Evolutionary conservation across 257 asterid species (phyloP).

Genomic region (Primulina eburnea): DNA sequence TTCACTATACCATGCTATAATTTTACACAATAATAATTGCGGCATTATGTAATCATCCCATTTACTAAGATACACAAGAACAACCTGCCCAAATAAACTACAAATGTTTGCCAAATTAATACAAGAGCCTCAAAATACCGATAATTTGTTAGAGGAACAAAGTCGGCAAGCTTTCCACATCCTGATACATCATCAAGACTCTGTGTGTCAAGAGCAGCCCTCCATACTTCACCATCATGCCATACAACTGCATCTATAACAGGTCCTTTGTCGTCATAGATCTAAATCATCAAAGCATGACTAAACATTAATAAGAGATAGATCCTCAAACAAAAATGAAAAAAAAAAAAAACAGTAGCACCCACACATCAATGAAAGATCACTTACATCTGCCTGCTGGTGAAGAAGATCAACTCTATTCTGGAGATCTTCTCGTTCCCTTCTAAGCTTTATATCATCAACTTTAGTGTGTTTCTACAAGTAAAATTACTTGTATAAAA

Average conservation of each 20-base stretch:
- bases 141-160: conserved; percentile 87
- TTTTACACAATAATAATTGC: conserved; percentile 7
- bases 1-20: conserved; percentile 10
- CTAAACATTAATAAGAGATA: conserved; percentile 26
- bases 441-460: conserved; percentile 63
- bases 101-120: conserved; percentile 12
- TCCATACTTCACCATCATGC: conserved; percentile 96
- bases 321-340: conserved; percentile 16
- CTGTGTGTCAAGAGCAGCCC: conserved; percentile 96
- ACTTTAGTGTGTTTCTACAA: conserved; percentile 63
- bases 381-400: conserved; percentile 81
- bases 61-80: conserved; percentile 12
- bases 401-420: conserved; percentile 81
- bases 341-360: conserved; percentile 4
- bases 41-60: no score
- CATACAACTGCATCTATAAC: conserved; percentile 95
- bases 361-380: conserved; percentile 4
- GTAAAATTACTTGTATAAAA: conserved; percentile 17
- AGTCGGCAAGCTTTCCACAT: conserved; percentile 79
- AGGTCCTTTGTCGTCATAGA: conserved; percentile 94
- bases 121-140: conserved; percentile 46
- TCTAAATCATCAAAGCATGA: conserved; percentile 38
- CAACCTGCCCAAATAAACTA: conserved; percentile 15
- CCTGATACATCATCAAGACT: conserved; percentile 79
- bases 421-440: conserved; percentile 82